Percentiles rank a stretch among this genome's conserved stretches.
Conservation (phyloP, 345 rosid genomes). For the Salix viminalis region DNA sequence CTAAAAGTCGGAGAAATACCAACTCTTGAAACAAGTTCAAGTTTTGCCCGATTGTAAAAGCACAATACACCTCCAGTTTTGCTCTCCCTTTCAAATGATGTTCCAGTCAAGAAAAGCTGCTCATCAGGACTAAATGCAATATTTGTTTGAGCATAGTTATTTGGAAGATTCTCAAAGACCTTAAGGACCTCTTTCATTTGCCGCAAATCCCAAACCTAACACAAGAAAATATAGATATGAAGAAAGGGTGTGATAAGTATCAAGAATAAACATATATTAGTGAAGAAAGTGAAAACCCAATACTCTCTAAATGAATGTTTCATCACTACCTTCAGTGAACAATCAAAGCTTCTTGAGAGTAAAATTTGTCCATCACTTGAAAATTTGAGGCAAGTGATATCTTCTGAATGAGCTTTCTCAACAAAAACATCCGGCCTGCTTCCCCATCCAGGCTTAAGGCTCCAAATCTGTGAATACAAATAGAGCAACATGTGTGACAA, state of each 20-base stretch:
- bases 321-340: constrained; percentile 67
- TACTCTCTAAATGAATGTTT: neutral
- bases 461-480: constrained; percentile 62
- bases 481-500: neutral
- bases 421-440: constrained; percentile 84
- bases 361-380: constrained; percentile 75
- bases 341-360: constrained; percentile 87
- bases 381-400: constrained; percentile 82
- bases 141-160: constrained; percentile 88
- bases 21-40: constrained; percentile 81
- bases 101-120: constrained; percentile 83
- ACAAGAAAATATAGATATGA: constrained; percentile 11
- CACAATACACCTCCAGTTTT: constrained; percentile 80
- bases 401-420: constrained; percentile 85
- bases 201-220: constrained; percentile 94
- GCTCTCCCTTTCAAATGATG: constrained; percentile 86
- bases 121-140: constrained; percentile 90
- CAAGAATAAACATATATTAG: neutral
- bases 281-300: constrained; percentile 6
- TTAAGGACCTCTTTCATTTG: constrained; percentile 67
- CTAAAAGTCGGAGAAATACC: constrained; percentile 84
- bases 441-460: constrained; percentile 97
- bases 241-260: constrained; percentile 4
- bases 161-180: constrained; percentile 84
- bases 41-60: constrained; percentile 75